Percentiles rank a stretch among this genome's conserved stretches.
These are phyloP conservation scores for Pseudocercospora crystallina DNA, from an alignment of 2,329 filamentous ascomycete species.

Conservation along the genomic window DNA sequence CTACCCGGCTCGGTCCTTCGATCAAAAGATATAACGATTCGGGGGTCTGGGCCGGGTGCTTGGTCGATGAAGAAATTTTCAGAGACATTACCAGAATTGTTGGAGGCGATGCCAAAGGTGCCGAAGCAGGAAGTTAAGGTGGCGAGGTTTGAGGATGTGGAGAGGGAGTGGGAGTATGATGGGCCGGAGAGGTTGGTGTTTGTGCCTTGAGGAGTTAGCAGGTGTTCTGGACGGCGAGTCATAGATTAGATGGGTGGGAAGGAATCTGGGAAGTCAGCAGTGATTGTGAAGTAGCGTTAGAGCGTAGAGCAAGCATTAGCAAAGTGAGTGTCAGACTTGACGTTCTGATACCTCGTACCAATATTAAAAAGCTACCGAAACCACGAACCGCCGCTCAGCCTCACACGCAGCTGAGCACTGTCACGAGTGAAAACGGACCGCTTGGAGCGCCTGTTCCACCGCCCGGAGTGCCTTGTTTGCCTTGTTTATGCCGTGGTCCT, in stretches of 20 bases:
- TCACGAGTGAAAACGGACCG: too few relatives aligned
- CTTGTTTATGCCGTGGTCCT: too few relatives aligned
- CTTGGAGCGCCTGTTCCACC: too few relatives aligned
- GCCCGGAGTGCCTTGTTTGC: too few relatives aligned
- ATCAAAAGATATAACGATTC: constrained; percentile 49
- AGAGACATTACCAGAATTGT: constrained; percentile 25
- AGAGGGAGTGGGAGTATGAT: constrained; percentile 26
- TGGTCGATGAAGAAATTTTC: constrained; percentile 27
- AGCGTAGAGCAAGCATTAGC: too few relatives aligned
- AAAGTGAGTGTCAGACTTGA: too few relatives aligned
- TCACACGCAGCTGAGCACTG: constrained; percentile 28
- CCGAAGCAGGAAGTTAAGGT: constrained; percentile 27
- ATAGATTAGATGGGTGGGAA: neutral
- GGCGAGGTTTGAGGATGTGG: constrained; percentile 27
- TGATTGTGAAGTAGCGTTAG: too few relatives aligned
- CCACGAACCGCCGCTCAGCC: constrained; percentile 20
- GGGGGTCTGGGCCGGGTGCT: constrained; percentile 31
- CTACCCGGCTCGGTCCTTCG: constrained; percentile 49
- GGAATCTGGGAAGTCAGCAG: too few relatives aligned
- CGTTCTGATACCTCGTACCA: too few relatives aligned
- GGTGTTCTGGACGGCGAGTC: neutral
- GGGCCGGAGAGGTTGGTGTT: constrained; percentile 26
- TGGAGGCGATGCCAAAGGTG: constrained; percentile 20
- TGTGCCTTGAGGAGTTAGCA: constrained; percentile 14
- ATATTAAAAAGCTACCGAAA: too few relatives aligned